Conservation (phyloP, 345 rosid genomes). For the Eucalyptus tenuipes region DNA sequence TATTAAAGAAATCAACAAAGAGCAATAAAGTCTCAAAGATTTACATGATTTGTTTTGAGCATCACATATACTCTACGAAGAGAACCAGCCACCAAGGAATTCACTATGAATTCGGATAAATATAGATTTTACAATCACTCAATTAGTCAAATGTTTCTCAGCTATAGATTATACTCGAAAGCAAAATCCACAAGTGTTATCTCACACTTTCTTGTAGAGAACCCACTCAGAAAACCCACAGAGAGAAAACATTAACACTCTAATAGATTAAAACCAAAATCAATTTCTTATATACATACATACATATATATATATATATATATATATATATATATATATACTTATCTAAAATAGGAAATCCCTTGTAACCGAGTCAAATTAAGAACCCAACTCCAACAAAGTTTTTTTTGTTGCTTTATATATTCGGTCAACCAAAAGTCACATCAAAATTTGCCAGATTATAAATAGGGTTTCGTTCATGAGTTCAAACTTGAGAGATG, state of each 20-base stretch:
- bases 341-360: not conserved
- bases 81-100: not conserved
- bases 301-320: not conserved
- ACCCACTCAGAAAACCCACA: not conserved
- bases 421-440: not conserved
- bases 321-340: no score
- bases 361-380: not conserved
- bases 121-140: not conserved
- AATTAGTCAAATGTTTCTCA: not conserved
- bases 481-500: not conserved
- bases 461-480: not conserved
- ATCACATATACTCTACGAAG: fast-evolving
- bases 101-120: not conserved
- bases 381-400: not conserved
- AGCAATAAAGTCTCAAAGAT: not conserved
- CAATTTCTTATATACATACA: no score
- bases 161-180: not conserved
- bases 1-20: not conserved
- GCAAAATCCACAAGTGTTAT: not conserved
- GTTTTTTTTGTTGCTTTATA: not conserved
- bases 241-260: not conserved
- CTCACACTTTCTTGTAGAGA: not conserved
- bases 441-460: not conserved
- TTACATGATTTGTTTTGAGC: not conserved
- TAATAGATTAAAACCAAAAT: not conserved